Evolutionary conservation across 768 basidiomycete species (phyloP), one percentile per base, ranked within the genome.

Genomic region (Epithele typhae): DNA sequence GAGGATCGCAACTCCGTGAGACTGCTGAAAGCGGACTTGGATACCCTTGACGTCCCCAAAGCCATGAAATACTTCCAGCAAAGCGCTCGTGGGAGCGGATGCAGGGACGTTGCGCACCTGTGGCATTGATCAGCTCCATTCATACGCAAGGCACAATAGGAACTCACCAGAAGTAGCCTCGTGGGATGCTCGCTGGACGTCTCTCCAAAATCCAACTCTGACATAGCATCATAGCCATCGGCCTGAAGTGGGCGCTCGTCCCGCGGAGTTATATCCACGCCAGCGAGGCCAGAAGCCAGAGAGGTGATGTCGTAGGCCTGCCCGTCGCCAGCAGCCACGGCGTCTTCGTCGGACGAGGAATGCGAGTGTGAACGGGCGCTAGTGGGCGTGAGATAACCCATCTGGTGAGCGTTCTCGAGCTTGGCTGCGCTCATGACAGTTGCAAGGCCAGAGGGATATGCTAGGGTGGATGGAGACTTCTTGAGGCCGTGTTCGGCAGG

Each of bases 1-100:
- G 17, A 82, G 51, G 49, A 84, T 68, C 37, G 84, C 65, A 35
- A 77, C 64, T 6, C 81, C 81, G 30, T 76, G 68, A 9, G 69
- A 68, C 40, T 69, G 66, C 41, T 75, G 75, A 51, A 72, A 73
- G 25, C 74, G 73, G 27, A 73, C 71, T 52, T 77, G 77, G 40
- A 84, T 72, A 8, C 79, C 79, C 58, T 81, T 79, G 46, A 85
- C 72, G 39, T 62, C 60, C 27, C 60, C 59, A 15, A 52, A 45
- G 5, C 55, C 10, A 15, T 62, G 58, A 41, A 69, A 65, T 4
- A 63, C 57, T 21, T 57, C 51, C 21, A 66, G 54, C 14, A 60
- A 43, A 17, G 60, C 55, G 44, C 61, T 60, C 19, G 66, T 59
- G 23, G 68, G 49, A 35, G 68, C 59, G 25, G 59, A 50, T 12